phyloP scores from a whole-genome alignment of 2,329 filamentous ascomycete species.

The Thielaviopsis euricoi region DNA sequence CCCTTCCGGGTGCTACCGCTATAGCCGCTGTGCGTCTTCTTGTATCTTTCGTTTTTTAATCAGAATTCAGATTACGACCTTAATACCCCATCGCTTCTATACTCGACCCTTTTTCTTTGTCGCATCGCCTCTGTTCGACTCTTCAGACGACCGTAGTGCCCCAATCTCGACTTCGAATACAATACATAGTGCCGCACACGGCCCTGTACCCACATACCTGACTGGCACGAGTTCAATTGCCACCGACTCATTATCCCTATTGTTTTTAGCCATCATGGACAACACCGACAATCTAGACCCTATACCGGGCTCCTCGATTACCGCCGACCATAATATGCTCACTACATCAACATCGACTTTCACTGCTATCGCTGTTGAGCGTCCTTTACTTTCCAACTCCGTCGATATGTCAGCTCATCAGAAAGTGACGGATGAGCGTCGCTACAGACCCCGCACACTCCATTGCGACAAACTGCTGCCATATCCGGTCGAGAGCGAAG shows the following conservation, averaged over 20 bases:
- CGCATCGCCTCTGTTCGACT: no score
- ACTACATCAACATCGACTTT: background rate
- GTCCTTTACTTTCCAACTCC: background rate
- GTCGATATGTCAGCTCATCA: background rate
- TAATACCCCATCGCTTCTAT: no score
- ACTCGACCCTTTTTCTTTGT: background rate
- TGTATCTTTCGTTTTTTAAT: no score
- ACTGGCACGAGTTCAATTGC: background rate
- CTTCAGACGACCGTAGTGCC: no score
- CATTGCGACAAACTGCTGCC: conserved; percentile 84
- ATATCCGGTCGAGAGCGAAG: conserved; percentile 69
- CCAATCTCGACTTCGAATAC: no score
- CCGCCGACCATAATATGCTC: background rate
- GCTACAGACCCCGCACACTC: conserved; percentile 77
- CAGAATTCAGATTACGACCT: no score
- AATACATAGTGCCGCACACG: background rate
- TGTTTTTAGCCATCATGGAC: background rate
- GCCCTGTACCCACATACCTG: background rate
- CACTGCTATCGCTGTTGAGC: background rate
- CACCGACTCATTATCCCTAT: background rate
- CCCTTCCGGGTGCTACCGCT: no score
- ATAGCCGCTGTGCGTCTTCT: no score
- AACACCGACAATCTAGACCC: background rate
- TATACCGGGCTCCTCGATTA: background rate
- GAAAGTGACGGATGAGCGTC: conserved; percentile 14